A percentile compares a stretch with the other conserved stretches of the same genome.
These are phyloP conservation scores for Podila epicladia DNA, from an alignment of 192 early-diverging fungal genomes.

Conservation along the genomic window DNA sequence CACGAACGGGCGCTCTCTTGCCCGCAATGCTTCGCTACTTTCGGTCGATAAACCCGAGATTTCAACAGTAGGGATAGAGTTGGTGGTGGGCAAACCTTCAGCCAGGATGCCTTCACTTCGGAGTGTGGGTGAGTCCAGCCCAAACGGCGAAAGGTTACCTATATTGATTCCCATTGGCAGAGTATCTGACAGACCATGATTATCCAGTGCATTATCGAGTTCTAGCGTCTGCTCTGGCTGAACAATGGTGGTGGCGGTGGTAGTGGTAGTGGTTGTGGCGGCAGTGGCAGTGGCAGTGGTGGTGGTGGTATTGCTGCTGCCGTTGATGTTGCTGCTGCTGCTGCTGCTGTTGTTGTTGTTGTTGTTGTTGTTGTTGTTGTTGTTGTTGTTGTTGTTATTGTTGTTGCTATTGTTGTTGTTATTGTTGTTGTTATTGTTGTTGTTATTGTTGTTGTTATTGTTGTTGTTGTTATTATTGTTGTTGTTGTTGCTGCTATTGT, in stretches of 20 bases:
- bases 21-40: neutral
- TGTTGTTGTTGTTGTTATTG: no score
- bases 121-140: constrained; percentile 12
- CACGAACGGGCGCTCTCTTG: constrained; percentile 19
- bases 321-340: no score
- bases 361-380: no score
- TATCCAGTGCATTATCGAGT: neutral
- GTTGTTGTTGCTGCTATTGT: constrained; percentile 3
- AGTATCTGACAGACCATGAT: neutral
- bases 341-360: no score
- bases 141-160: neutral
- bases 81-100: neutral
- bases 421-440: no score
- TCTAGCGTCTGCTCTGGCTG: neutral
- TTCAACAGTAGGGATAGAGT: neutral
- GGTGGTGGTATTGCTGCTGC: no score
- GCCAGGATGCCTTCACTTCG: constrained; percentile 2
- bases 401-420: no score
- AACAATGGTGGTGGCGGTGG: neutral
- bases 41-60: neutral
- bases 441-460: constrained; percentile 2
- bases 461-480: neutral
- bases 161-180: neutral
- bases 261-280: no score
- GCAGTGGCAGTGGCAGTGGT: no score